Evolutionary conservation across 768 basidiomycete species (phyloP).

Genomic region (Boletus vermiculosoides): DNA sequence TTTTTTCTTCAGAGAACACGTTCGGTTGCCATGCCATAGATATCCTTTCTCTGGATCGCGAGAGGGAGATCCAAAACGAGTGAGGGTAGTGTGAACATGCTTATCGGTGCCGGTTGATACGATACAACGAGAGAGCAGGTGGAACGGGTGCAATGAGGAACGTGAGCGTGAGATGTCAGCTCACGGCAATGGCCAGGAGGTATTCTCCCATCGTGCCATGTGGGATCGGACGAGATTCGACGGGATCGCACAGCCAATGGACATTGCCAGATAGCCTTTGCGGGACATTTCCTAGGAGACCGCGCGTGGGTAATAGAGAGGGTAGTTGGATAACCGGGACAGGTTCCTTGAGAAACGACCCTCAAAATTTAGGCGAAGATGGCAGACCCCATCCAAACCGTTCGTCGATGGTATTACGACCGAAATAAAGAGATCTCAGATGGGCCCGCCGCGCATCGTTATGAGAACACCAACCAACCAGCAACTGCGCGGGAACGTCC

Average conservation of each 20-base stretch:
- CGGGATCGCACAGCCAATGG: neutral
- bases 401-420: slow-evolving; percentile 21
- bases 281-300: slow-evolving; percentile 30
- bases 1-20: neutral
- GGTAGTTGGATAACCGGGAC: slow-evolving; percentile 5
- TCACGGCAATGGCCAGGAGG: neutral
- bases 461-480: slow-evolving; percentile 19
- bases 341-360: slow-evolving; percentile 13
- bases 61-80: neutral
- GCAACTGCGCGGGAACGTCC: slow-evolving; percentile 2
- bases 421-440: slow-evolving; percentile 25
- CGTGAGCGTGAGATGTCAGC: neutral
- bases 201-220: too few relatives aligned
- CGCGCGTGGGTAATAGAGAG: slow-evolving; percentile 23
- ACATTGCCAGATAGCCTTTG: slow-evolving; percentile 6
- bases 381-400: neutral
- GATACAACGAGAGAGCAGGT: neutral
- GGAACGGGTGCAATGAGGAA: neutral
- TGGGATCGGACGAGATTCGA: neutral
- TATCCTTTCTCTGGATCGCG: too few relatives aligned
- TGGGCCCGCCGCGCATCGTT: slow-evolving; percentile 25
- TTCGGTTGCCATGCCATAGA: neutral
- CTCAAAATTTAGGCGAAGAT: slow-evolving; percentile 33
- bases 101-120: neutral
- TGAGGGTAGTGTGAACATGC: neutral